Percentiles rank a stretch among this genome's conserved stretches.
These are phyloP conservation scores for Coccomyxa sp. DNA, from an alignment of 139 green algal genomes.

Conservation along the genomic window DNA sequence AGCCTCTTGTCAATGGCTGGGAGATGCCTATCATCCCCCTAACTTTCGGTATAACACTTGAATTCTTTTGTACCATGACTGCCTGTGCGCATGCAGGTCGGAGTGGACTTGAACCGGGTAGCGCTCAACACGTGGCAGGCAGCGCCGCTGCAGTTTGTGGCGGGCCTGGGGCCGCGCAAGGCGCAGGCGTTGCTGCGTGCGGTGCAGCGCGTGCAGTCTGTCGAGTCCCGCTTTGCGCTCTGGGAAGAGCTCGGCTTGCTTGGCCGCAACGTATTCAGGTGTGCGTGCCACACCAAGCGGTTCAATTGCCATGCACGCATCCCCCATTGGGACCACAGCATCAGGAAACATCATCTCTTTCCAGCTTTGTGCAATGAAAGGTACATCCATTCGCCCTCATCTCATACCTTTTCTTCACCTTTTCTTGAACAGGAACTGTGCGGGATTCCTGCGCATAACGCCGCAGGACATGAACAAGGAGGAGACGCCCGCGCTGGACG, in stretches of 20 bases:
- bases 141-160: conserved; percentile 72
- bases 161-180: conserved; percentile 87
- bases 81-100: conserved; percentile 37
- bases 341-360: not conserved
- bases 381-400: not conserved
- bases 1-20: too few relatives aligned
- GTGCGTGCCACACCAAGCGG: not conserved
- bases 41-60: not conserved
- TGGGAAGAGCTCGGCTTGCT: conserved; percentile 44
- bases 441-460: conserved; percentile 1
- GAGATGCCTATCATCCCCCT: not conserved
- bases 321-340: not conserved
- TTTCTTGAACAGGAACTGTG: conserved; percentile 14
- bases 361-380: too few relatives aligned
- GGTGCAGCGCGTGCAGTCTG: conserved; percentile 42
- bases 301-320: not conserved
- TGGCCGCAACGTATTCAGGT: conserved; percentile 58
- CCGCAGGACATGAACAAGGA: conserved; percentile 9
- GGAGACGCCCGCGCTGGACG: conserved; percentile 66
- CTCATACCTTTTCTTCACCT: not conserved
- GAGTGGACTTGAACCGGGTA: conserved; percentile 82
- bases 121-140: conserved; percentile 63
- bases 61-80: not conserved
- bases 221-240: conserved; percentile 45
- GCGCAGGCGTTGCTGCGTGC: conserved; percentile 59